phyloP scores from a whole-genome alignment of 73 alveolate genomes.

The Paramecium caudatum region DNA sequence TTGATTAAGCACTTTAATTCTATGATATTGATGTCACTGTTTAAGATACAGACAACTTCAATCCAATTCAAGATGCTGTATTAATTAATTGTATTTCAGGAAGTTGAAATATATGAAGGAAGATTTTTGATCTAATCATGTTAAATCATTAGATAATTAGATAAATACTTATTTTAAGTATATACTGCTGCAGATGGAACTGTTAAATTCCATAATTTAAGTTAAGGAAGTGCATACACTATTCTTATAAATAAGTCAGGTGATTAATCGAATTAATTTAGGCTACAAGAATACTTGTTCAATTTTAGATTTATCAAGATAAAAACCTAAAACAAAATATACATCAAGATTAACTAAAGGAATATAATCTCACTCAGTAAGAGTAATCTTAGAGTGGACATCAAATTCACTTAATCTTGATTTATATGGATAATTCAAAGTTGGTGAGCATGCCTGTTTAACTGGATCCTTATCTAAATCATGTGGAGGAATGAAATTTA shows the following conservation, averaged over 20 bases:
- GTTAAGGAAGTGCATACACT: constrained; percentile 21
- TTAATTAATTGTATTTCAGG: neutral
- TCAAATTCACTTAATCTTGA: constrained; percentile 6
- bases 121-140: neutral
- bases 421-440: neutral
- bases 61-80: neutral
- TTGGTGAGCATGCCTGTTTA: constrained; percentile 18
- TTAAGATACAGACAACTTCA: neutral
- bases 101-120: constrained; percentile 14
- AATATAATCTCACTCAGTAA: neutral
- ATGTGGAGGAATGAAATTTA: constrained; percentile 32
- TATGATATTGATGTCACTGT: neutral
- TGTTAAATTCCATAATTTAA: neutral
- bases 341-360: neutral
- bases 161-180: neutral
- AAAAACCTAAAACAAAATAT: constrained; percentile 4
- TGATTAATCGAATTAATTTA: neutral
- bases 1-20: constrained; percentile 8
- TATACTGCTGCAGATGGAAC: neutral
- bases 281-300: constrained; percentile 25
- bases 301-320: neutral
- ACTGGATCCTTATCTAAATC: constrained; percentile 34
- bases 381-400: constrained; percentile 14
- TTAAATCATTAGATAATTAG: neutral
- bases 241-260: neutral